Evolutionary conservation across 1,284 basidiomycete species (phyloP).

Genomic region (Phaffia rhodozyma): DNA sequence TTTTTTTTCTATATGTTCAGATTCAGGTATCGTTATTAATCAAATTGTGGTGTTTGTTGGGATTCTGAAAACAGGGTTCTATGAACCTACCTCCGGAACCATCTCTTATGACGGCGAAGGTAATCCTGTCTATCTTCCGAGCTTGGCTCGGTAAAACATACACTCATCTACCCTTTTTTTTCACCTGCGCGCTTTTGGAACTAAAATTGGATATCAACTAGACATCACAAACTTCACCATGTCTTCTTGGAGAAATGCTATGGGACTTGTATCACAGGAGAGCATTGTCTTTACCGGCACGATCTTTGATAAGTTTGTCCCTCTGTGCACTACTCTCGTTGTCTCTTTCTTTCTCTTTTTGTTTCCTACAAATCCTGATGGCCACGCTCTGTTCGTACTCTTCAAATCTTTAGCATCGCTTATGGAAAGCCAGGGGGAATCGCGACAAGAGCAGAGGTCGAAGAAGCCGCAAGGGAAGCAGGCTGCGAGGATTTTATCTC

Average conservation of each 20-base stretch:
- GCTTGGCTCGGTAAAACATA: too few species aligned
- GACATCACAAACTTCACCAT: constrained; percentile 77
- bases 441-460: constrained; percentile 69
- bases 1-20: too few species aligned
- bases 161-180: background rate
- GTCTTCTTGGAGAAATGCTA: constrained; percentile 70
- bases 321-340: too few species aligned
- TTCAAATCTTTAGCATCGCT: constrained; percentile 53
- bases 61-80: constrained; percentile 42
- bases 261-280: constrained; percentile 75
- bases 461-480: constrained; percentile 74
- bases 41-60: too few species aligned
- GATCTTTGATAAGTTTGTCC: background rate
- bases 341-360: background rate
- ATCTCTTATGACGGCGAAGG: constrained; percentile 79
- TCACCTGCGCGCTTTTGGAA: background rate
- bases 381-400: too few species aligned
- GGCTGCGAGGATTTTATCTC: constrained; percentile 61
- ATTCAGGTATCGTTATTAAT: too few species aligned
- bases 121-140: constrained; percentile 24
- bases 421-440: constrained; percentile 53
- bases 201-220: constrained; percentile 24
- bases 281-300: constrained; percentile 30
- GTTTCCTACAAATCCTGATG: constrained; percentile 42
- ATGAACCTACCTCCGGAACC: constrained; percentile 72